Evolutionary conservation across 2,329 filamentous ascomycete species (phyloP), one percentile per base, ranked within the genome.

Genomic region (Pseudocercospora fuligena): DNA sequence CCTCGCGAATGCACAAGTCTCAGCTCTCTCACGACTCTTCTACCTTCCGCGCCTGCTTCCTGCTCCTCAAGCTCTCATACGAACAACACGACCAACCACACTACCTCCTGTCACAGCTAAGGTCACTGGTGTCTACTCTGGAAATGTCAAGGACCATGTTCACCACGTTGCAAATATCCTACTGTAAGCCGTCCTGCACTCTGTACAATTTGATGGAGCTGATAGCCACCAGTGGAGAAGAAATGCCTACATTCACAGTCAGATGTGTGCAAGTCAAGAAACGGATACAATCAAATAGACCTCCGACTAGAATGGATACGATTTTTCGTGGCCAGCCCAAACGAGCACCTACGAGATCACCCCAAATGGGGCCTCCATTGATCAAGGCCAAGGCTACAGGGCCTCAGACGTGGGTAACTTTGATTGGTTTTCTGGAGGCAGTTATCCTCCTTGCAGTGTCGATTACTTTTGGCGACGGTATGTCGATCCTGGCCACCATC

Each of bases 151-250:
- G 60, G 77, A 81, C 60, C 74, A 79, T 60, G 78, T 85, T 49
- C 82, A 85, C 66, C 82, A 85, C 72, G 80, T 85, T 66, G 83
- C 82, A 12, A 78, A 83, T 64, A 79, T 84, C 62, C 73, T 84
- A 16, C 79, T 82, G 79, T 82, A 69, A 76, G 77, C 73, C 9
- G 29, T 16, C 60, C 33, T 51, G 3, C 23, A 40, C 12, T 5
- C 21, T 57, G 12, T 51, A 53, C 49, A 23, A 29, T 14, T n/a
- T 43, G 46, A 49, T 14, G n/a, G 12, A 23, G 57, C 61, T 69
- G 46, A 66, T 36, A 21, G n/a, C 47, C 9, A 16, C 14, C 25
- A 69, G 66, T 25, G 67, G 62, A 14, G 63, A 67, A 27, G 66
- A 69, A 14, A 68, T 72, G 65, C 56, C 63, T 12, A 61, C 63